These are phyloP conservation scores for Sutorius australiensis DNA, from an alignment of 768 basidiomycete species.

Conservation along the genomic window DNA sequence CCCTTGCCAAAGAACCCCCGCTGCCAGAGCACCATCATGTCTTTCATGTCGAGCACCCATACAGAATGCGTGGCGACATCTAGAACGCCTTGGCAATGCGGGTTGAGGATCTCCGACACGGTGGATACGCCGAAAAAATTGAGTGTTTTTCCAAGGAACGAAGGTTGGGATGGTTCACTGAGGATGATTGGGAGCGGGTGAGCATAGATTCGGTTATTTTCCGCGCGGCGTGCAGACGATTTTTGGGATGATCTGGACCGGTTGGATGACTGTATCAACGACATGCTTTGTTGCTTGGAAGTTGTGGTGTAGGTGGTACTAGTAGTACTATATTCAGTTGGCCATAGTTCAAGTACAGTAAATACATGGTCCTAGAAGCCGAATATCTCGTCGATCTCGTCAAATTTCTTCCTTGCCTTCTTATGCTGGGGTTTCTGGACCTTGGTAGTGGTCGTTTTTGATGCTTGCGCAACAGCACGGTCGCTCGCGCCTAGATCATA, in stretches of 20 bases:
- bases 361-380: slow-evolving; percentile 15
- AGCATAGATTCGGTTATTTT: slow-evolving; percentile 67
- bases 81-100: slow-evolving; percentile 71
- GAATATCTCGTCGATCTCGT: slow-evolving; percentile 29
- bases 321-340: too few relatives aligned
- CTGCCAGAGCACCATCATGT: slow-evolving; percentile 75
- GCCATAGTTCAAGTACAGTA: not conserved
- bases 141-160: slow-evolving; percentile 43
- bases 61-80: slow-evolving; percentile 82
- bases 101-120: slow-evolving; percentile 59
- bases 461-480: not conserved
- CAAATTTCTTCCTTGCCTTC: slow-evolving; percentile 18
- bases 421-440: slow-evolving; percentile 10
- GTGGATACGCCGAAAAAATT: slow-evolving; percentile 52
- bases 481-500: not conserved
- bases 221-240: slow-evolving; percentile 49
- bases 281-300: slow-evolving; percentile 32
- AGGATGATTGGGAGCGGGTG: slow-evolving; percentile 66
- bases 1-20: slow-evolving; percentile 98
- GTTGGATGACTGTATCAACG: slow-evolving; percentile 42
- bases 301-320: too few relatives aligned
- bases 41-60: slow-evolving; percentile 66
- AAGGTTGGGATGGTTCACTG: slow-evolving; percentile 36
- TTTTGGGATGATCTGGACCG: slow-evolving; percentile 43
- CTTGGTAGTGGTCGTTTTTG: not conserved